A percentile compares a stretch with the other conserved stretches of the same genome.
Evolutionary conservation across 257 asterid species (phyloP).

Genomic region (Orobanche coerulescens): DNA sequence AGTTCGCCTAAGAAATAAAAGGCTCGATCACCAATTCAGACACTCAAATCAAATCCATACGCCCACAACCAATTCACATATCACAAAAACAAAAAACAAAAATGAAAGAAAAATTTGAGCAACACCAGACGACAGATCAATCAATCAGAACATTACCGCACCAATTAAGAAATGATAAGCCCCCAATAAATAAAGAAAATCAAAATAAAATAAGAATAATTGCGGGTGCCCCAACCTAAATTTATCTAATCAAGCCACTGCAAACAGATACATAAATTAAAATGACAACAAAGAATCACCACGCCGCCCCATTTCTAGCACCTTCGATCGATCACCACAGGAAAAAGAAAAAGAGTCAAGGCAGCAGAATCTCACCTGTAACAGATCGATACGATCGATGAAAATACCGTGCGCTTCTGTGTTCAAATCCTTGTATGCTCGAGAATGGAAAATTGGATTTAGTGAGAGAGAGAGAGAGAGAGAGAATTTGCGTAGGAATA

Average conservation of each 20-base stretch:
- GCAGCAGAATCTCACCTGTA: conserved; percentile 18
- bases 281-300: neutral
- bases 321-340: conserved; percentile 12
- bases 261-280: neutral
- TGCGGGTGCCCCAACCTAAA: neutral
- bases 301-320: neutral
- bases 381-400: conserved; percentile 17
- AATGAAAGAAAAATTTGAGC: neutral
- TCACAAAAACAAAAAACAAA: neutral
- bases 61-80: neutral
- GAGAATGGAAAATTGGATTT: conserved; percentile 14
- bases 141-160: neutral
- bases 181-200: neutral
- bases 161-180: neutral
- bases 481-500: neutral
- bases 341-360: neutral
- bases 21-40: neutral
- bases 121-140: neutral
- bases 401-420: neutral
- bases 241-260: conserved; percentile 12
- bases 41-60: conserved; percentile 3
- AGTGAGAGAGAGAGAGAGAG: neutral
- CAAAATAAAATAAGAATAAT: neutral
- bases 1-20: neutral
- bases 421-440: neutral